phyloP scores from a whole-genome alignment of 495 filamentous ascomycete genomes.

The Neurospora sp. region DNA sequence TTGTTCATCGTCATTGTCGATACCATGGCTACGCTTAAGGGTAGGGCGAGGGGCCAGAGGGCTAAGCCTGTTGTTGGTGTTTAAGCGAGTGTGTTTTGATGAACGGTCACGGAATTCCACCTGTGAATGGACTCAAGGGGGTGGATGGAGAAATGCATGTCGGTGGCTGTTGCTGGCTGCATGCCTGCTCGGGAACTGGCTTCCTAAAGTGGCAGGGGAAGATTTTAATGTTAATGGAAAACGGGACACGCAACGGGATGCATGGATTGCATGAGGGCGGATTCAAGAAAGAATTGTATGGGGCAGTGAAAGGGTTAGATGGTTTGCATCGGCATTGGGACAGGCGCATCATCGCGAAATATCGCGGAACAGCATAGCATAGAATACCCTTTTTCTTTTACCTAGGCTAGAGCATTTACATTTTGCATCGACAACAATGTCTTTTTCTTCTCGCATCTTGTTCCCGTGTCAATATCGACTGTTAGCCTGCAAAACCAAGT shows the following conservation, averaged over 20 bases:
- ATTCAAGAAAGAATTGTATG: not conserved
- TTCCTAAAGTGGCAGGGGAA: not conserved
- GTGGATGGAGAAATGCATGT: not conserved
- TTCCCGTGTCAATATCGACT: not conserved
- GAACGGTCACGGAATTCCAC: not conserved
- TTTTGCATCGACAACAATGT: not conserved
- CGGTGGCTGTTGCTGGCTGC: not conserved
- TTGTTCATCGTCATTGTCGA: constrained; percentile 28
- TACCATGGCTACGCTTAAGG: constrained; percentile 11
- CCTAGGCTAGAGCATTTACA: not conserved
- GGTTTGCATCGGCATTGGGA: not conserved
- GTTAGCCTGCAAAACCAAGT: not conserved
- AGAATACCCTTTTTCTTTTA: not conserved
- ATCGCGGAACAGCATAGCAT: not conserved
- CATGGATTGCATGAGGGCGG: not conserved
- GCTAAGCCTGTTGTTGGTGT: not conserved
- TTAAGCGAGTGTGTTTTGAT: not conserved
- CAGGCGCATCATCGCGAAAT: not conserved
- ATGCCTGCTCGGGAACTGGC: not conserved
- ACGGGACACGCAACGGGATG: not conserved
- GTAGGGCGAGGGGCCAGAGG: not conserved
- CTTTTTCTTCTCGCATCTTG: not conserved
- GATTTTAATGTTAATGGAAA: not conserved
- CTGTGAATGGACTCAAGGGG: no score
- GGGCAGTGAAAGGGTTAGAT: not conserved